A percentile compares a stretch with the other conserved stretches of the same genome.
Conservation (phyloP, 1,284 basidiomycete species). For the Cutaneotrichosporon sp. region DNA sequence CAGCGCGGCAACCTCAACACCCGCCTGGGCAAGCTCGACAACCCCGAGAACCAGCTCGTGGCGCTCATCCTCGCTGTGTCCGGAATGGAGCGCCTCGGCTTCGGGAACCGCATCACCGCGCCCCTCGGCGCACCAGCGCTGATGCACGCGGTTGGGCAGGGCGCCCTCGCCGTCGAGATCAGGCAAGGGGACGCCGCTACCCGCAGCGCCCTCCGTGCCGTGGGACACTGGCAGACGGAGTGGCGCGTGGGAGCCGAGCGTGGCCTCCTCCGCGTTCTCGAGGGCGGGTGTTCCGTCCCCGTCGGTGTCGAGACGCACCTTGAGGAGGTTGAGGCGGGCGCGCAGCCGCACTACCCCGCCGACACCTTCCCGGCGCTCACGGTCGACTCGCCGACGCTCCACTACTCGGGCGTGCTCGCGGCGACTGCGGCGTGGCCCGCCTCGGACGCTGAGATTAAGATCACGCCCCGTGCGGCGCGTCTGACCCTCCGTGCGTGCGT, state of each 20-base stretch:
- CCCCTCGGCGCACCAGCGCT: slow-evolving; percentile 74
- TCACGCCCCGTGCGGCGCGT: slow-evolving; percentile 42
- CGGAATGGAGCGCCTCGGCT: slow-evolving; percentile 81
- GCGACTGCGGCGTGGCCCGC: slow-evolving; percentile 15
- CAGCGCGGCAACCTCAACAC: slow-evolving; percentile 66
- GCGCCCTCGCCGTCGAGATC: slow-evolving; percentile 86
- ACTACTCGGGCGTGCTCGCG: slow-evolving; percentile 50
- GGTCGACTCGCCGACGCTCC: slow-evolving; percentile 40
- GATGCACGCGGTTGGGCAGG: slow-evolving; percentile 91
- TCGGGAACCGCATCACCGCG: slow-evolving; percentile 75
- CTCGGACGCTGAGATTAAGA: slow-evolving; percentile 23
- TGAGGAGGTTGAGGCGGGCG: slow-evolving; percentile 29
- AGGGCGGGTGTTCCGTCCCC: slow-evolving; percentile 96
- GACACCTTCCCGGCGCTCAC: slow-evolving; percentile 26
- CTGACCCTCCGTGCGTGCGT: slow-evolving; percentile 74
- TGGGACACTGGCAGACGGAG: slow-evolving; percentile 75
- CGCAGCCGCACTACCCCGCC: slow-evolving; percentile 19
- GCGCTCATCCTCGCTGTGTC: slow-evolving; percentile 93
- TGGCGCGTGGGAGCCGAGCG: slow-evolving; percentile 81
- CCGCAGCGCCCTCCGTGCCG: slow-evolving; percentile 63
- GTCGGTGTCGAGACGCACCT: slow-evolving; percentile 75
- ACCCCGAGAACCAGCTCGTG: slow-evolving; percentile 71
- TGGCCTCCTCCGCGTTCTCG: slow-evolving; percentile 79
- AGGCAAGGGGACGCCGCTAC: slow-evolving; percentile 69
- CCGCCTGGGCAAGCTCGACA: slow-evolving; percentile 88